Conservation (phyloP, 805 yeast genomes). For the Candida berthetii region DNA sequence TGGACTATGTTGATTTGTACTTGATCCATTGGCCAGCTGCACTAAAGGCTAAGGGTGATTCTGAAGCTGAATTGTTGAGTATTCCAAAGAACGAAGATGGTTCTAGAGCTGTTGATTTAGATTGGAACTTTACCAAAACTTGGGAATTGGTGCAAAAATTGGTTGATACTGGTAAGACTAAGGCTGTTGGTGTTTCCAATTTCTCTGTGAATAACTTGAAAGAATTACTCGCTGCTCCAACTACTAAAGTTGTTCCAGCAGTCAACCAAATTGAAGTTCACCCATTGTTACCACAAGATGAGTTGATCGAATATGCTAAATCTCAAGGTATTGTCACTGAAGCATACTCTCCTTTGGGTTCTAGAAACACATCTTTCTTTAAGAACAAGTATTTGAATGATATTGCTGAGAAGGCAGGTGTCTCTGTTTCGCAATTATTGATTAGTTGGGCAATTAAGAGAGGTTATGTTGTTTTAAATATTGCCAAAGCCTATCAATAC, state of each 20-base stretch:
- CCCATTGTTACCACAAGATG: conserved; percentile 62
- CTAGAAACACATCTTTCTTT: conserved; percentile 45
- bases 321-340: conserved; percentile 48
- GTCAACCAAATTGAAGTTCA: conserved; percentile 75
- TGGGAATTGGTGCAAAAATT: conserved; percentile 62
- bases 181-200: conserved; percentile 76
- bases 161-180: conserved; percentile 43
- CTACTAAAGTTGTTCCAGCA: conserved; percentile 53
- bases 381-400: conserved; percentile 31
- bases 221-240: conserved; percentile 40
- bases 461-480: conserved; percentile 43
- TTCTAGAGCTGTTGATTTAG: conserved; percentile 27
- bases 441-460: conserved; percentile 56
- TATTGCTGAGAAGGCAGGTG: conserved; percentile 35
- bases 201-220: conserved; percentile 48
- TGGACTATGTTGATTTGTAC: conserved; percentile 71
- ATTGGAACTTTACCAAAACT: conserved; percentile 45
- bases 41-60: conserved; percentile 33
- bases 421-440: conserved; percentile 41
- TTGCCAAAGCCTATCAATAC: conserved; percentile 41
- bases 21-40: conserved; percentile 79
- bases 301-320: conserved; percentile 45
- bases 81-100: conserved; percentile 32
- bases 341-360: conserved; percentile 77
- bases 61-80: conserved; percentile 15